phyloP scores from a whole-genome alignment of 2,329 filamentous ascomycete species.

The Fusarium buharicum region DNA sequence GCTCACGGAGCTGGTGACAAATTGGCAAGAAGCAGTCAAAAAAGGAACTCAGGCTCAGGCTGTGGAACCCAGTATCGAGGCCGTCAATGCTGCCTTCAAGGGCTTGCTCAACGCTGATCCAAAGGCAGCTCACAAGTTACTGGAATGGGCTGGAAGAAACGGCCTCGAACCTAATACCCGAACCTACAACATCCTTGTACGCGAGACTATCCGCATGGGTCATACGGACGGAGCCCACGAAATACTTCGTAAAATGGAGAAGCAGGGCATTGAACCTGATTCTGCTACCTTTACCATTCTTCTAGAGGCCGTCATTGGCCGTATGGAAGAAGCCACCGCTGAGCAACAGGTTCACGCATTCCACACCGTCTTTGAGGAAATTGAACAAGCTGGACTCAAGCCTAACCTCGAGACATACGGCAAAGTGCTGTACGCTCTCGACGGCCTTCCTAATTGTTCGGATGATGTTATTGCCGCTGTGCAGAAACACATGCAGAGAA shows the following conservation, averaged over 20 bases:
- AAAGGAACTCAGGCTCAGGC: constrained; percentile 46
- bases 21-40: constrained; percentile 62
- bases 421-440: constrained; percentile 70
- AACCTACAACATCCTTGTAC: constrained; percentile 77
- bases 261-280: constrained; percentile 66
- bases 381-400: constrained; percentile 66
- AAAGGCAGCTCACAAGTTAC: constrained; percentile 62
- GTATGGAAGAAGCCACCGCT: constrained; percentile 52
- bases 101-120: constrained; percentile 66
- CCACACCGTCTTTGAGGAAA: constrained; percentile 64
- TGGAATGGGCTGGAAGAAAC: constrained; percentile 68
- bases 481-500: constrained; percentile 68
- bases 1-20: constrained; percentile 71
- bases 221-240: constrained; percentile 59
- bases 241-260: constrained; percentile 69
- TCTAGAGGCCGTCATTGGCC: constrained; percentile 66
- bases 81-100: constrained; percentile 76
- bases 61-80: constrained; percentile 69
- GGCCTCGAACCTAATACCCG: constrained; percentile 66
- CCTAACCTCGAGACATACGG: constrained; percentile 73
- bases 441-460: constrained; percentile 51
- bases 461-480: constrained; percentile 67
- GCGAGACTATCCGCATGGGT: constrained; percentile 63
- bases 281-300: constrained; percentile 79
- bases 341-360: constrained; percentile 65